These are phyloP conservation scores for Polytolypa hystricis DNA, from an alignment of 2,329 filamentous ascomycete species.

Conservation along the genomic window DNA sequence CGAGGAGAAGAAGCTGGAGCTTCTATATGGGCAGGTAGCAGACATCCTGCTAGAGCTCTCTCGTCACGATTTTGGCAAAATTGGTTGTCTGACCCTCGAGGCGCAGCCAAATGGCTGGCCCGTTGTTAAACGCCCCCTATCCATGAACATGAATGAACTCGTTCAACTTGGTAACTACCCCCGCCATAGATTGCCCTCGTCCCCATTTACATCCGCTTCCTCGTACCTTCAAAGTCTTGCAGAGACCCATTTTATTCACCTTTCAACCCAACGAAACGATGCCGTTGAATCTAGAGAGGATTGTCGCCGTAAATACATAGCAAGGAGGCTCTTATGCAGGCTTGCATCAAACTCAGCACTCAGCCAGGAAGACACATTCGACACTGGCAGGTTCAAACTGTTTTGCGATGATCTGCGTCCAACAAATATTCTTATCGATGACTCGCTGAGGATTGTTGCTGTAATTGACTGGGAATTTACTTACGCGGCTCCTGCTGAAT, in stretches of 20 bases:
- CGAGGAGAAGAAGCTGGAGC: constrained; percentile 21
- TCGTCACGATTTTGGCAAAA: constrained; percentile 22
- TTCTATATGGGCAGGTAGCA: constrained; percentile 32
- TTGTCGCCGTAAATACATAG: constrained; percentile 13
- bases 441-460: constrained; percentile 26
- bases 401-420: constrained; percentile 32
- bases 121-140: constrained; percentile 27
- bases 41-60: constrained; percentile 31
- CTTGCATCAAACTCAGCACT: neutral
- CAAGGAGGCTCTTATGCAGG: constrained; percentile 4
- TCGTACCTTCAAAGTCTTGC: constrained; percentile 31
- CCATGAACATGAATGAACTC: constrained; percentile 34
- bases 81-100: constrained; percentile 28
- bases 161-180: constrained; percentile 17
- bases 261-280: constrained; percentile 30
- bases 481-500: constrained; percentile 32
- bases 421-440: constrained; percentile 30
- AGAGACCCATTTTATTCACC: constrained; percentile 32
- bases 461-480: constrained; percentile 34
- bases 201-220: constrained; percentile 22
- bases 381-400: constrained; percentile 22
- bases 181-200: constrained; percentile 7
- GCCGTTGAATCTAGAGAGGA: constrained; percentile 19
- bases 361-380: constrained; percentile 13
- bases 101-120: constrained; percentile 15